Evolutionary conservation across 2,329 filamentous ascomycete genomes (phyloP).

Genomic region (Ramichloridium luteum): DNA sequence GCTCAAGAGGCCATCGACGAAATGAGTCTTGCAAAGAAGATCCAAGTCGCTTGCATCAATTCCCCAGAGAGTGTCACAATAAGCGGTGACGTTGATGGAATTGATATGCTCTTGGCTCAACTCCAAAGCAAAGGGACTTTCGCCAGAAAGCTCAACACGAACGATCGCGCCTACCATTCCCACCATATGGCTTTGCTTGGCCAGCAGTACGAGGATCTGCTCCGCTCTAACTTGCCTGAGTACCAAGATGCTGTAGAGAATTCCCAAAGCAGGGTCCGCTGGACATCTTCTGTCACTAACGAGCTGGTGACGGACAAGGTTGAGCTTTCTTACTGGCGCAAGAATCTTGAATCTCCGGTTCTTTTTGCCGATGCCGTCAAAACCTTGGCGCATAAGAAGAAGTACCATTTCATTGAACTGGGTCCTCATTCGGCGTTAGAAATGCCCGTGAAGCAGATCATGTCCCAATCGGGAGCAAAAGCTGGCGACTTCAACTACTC

Average conservation of each 20-base stretch:
- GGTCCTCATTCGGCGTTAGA: slow-evolving; percentile 37
- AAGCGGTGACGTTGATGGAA: slow-evolving; percentile 30
- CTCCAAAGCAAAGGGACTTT: too few species aligned
- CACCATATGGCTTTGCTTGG: background rate
- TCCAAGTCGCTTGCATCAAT: slow-evolving; percentile 22
- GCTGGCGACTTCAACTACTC: slow-evolving; percentile 7
- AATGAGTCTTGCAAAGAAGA: background rate
- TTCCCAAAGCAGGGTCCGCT: too few species aligned
- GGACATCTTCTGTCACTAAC: too few species aligned
- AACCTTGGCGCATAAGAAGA: background rate
- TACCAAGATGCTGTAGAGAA: too few species aligned
- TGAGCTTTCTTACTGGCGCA: slow-evolving; percentile 10
- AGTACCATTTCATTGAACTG: too few species aligned
- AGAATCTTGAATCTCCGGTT: slow-evolving; percentile 7
- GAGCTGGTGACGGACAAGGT: too few species aligned
- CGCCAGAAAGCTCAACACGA: background rate
- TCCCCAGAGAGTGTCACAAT: slow-evolving; percentile 31
- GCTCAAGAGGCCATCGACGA: slow-evolving; percentile 7
- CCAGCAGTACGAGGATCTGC: background rate
- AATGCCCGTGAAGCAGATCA: slow-evolving; percentile 28
- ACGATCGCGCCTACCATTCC: background rate
- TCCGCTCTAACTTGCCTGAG: too few species aligned
- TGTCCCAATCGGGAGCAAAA: slow-evolving; percentile 15
- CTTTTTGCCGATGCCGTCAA: slow-evolving; percentile 7
- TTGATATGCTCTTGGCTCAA: slow-evolving; percentile 19